Evolutionary conservation across 768 basidiomycete species (phyloP), one percentile per base, ranked within the genome.

Genomic region (Chalciporus chontae): DNA sequence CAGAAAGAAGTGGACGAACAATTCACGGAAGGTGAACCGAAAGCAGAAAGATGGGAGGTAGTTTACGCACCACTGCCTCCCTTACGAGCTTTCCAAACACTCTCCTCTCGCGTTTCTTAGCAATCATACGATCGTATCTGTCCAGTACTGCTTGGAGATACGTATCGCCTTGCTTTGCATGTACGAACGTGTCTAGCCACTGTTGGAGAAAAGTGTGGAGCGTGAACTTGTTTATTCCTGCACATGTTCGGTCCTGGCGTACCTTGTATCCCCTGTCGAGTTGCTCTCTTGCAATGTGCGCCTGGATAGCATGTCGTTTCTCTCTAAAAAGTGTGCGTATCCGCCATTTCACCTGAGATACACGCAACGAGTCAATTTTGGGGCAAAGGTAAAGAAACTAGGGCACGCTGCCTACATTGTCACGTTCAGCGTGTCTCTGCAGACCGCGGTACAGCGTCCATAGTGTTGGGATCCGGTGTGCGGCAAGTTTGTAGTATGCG

Each of bases 401-500:
- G 26, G 5, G 7, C 26, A 36, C 1, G 63, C 1, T 18, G 15
- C 79, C 47, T 57, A 88, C 86, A 61, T 79, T 71, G 23, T 77
- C 74, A 13, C 74, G 74, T 1, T 80, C 78, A 6, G 86, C 75
- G 36, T 75, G 59, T 24, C 74, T 69, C 42, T 89, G 66, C 13
- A 94, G 73, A 4, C 81, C 80, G 18, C 90, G 77, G 64, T 93
- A 94, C 5, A 94, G 69, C 0, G 73, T 66, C 86, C 88, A 90
- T 57, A 87, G 65, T 0, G 89, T 91, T 3, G 92, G 90, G 23
- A 84, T 67, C 19, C 84, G 78, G 64, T 94, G 92, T 0, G 83
- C 84, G 0, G 75, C 72, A 23, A 91, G 81, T 43, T 77, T 63
- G 60, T 76, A 90, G 58, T 91, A 88, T 3, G 86, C 82, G 3